phyloP scores from a whole-genome alignment of 208 protist species.

The Trypanosoma scelopori region DNA sequence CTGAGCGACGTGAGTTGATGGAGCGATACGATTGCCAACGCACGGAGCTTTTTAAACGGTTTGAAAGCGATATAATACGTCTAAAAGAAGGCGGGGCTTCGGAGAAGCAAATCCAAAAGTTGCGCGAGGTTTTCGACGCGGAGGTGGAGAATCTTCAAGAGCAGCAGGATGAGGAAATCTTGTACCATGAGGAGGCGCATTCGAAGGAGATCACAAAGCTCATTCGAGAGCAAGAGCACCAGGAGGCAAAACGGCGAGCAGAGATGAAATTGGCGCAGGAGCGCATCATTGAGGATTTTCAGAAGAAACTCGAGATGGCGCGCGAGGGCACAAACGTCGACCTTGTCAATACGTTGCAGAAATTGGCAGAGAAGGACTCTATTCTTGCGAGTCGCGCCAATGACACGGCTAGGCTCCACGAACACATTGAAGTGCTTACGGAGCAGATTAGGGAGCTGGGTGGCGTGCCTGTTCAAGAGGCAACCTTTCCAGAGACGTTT shows the following conservation, averaged over 20 bases:
- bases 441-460: conserved; percentile 61
- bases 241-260: conserved; percentile 69
- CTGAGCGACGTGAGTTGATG: conserved; percentile 69
- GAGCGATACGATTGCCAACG: conserved; percentile 63
- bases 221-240: conserved; percentile 79
- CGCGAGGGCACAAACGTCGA: conserved; percentile 82
- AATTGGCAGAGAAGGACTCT: conserved; percentile 79
- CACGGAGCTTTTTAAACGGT: conserved; percentile 49
- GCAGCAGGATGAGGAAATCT: conserved; percentile 82
- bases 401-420: conserved; percentile 77
- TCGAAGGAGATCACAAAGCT: conserved; percentile 76
- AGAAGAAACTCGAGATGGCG: conserved; percentile 74
- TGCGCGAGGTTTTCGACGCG: conserved; percentile 75
- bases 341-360: conserved; percentile 57
- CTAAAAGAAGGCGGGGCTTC: conserved; percentile 60
- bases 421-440: conserved; percentile 61
- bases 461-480: conserved; percentile 34
- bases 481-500: conserved; percentile 62
- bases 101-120: conserved; percentile 70
- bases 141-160: conserved; percentile 85
- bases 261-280: conserved; percentile 81
- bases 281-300: conserved; percentile 82
- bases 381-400: conserved; percentile 79
- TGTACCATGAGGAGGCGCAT: conserved; percentile 77
- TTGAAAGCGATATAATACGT: conserved; percentile 58